Conservation (phyloP, 805 yeast genomes). For the Wickerhamomyces pijperi region DNA sequence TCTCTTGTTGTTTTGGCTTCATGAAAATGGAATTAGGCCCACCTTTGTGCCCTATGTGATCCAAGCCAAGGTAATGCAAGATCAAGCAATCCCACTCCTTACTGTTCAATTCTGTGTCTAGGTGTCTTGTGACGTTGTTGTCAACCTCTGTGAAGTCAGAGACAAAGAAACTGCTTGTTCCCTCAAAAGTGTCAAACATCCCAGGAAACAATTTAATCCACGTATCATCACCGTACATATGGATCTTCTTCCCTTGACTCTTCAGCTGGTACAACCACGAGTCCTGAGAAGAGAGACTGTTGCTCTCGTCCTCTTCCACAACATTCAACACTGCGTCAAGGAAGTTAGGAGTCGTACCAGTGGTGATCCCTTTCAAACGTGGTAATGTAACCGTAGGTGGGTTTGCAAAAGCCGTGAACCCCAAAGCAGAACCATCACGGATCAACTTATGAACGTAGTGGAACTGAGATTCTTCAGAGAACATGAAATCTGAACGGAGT, state of each 20-base stretch:
- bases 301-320: constrained; percentile 78
- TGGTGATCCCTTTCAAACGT: constrained; percentile 82
- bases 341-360: constrained; percentile 91
- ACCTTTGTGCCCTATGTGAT: constrained; percentile 96
- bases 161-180: constrained; percentile 89
- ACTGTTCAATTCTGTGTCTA: constrained; percentile 42
- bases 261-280: constrained; percentile 74
- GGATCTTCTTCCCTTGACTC: constrained; percentile 29
- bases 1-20: constrained; percentile 74
- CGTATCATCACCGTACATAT: constrained; percentile 95
- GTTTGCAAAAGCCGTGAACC: constrained; percentile 82
- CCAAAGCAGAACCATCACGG: constrained; percentile 60
- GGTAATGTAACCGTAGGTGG: constrained; percentile 98
- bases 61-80: constrained; percentile 85
- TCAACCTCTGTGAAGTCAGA: constrained; percentile 94
- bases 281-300: constrained; percentile 60
- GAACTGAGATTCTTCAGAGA: constrained; percentile 56
- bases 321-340: constrained; percentile 89
- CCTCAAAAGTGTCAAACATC: constrained; percentile 58
- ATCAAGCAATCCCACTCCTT: constrained; percentile 77
- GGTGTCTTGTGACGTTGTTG: constrained; percentile 81
- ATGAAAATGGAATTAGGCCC: constrained; percentile 78
- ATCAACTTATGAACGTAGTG: constrained; percentile 52
- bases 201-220: constrained; percentile 87
- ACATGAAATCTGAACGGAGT: constrained; percentile 79